Base-by-base conservation (phyloP, 108 stramenopile species). In the Cyclostephanos tholiformis region DNA sequence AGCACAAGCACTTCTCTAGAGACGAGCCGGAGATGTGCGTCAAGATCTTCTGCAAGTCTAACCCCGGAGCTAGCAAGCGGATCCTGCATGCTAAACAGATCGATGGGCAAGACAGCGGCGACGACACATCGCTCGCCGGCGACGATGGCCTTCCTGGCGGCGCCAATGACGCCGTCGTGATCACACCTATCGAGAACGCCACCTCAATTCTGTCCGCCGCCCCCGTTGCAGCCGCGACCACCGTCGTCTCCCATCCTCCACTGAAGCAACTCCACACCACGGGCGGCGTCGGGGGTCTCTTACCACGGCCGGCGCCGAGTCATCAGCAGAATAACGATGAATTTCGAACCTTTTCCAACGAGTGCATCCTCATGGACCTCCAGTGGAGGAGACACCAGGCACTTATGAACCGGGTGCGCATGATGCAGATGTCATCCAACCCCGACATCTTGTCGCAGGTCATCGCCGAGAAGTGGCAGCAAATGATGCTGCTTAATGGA, bases 1-100 rank as follows among this genome's bases (percentile, higher is more conserved):
- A 86, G 23, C 86, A 90, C 59, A 87, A 87, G 50, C 79, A 56
- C 73, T 90, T 90, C 69, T 79, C 84, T 53, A 75, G 84, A 6
- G 86, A 88, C 50, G 80, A 88, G 17, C 69, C 76, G n/a, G 86
- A 86, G 58, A 67, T 87, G 35, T 87, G 86, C 81, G 63, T 39
- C 63, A 85, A 81, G 35, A 88, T 90, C 84, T 60, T 75, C 43
- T 87, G 68, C 44, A 43, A 29, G 22, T 69, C 68, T 3, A 58
- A 69, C 20, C 61, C 57, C 5, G 44, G 14, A 14, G 30, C 30
- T 20, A 32, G 57, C 27, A 58, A 27, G 57, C 4, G 17, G 16
- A 32, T 32, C 4, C 32, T 4, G 32, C 32, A 6, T 17, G 12
- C n/a, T 14, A 32, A 32, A 27, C 32, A 17, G 57, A 4, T 26